Percentiles rank a stretch among this genome's conserved stretches.
phyloP scores from a whole-genome alignment of 2,329 filamentous ascomycete genomes.

The Magnaporthiopsis poae region DNA sequence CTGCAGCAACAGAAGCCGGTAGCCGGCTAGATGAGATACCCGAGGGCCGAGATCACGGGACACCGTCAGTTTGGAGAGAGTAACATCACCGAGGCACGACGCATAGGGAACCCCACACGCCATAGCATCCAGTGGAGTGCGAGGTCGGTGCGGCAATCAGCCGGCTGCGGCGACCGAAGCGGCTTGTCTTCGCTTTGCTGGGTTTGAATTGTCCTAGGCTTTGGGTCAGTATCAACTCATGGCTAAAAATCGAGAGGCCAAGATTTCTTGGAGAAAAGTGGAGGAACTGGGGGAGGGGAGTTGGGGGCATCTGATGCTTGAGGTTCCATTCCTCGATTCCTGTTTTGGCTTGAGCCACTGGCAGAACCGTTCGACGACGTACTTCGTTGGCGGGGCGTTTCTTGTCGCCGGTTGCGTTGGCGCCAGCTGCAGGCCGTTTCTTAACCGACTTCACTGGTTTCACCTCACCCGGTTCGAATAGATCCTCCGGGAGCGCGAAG shows the following conservation, averaged over 20 bases:
- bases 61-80: background rate
- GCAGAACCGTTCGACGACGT: background rate
- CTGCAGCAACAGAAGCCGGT: background rate
- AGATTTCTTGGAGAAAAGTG: background rate
- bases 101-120: background rate
- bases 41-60: background rate
- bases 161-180: background rate
- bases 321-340: background rate
- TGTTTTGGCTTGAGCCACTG: background rate
- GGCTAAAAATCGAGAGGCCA: background rate
- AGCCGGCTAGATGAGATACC: background rate
- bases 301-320: background rate
- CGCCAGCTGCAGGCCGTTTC: conserved; percentile 16
- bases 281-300: background rate
- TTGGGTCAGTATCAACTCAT: background rate
- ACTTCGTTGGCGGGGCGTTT: conserved; percentile 28
- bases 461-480: conserved; percentile 72
- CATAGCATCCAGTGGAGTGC: background rate
- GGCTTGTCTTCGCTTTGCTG: conserved; percentile 6
- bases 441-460: conserved; percentile 44
- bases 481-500: conserved; percentile 77
- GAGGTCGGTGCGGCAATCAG: background rate
- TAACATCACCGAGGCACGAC: conserved; percentile 5
- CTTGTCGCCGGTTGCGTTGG: conserved; percentile 32
- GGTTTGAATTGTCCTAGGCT: conserved; percentile 5